Percentiles rank a stretch among this genome's conserved stretches.
Evolutionary conservation across 345 rosid species (phyloP).

Genomic region (Eutrema heterophyllum): DNA sequence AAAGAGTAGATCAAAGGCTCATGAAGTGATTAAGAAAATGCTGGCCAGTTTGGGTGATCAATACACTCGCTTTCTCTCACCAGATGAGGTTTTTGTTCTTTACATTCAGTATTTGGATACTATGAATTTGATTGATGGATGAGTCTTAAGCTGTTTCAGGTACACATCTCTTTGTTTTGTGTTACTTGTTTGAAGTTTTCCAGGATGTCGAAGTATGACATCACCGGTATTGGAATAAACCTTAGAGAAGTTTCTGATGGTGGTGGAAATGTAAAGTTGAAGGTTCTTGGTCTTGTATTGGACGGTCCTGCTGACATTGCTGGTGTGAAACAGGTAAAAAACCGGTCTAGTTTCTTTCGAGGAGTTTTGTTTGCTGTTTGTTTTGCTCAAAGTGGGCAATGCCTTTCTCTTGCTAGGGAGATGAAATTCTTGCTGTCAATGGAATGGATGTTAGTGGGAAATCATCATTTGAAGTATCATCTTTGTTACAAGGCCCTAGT

Average conservation of each 20-base stretch:
- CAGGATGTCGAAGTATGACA: conserved; percentile 94
- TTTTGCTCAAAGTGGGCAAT: background rate
- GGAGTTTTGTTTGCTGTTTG: background rate
- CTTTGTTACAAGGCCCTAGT: conserved; percentile 89
- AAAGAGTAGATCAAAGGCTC: conserved; percentile 75
- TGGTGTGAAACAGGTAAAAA: conserved; percentile 78
- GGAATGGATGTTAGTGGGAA: conserved; percentile 79
- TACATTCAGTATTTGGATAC: background rate
- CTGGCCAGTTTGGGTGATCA: conserved; percentile 79
- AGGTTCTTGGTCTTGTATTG: conserved; percentile 72
- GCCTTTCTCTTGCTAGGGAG: conserved; percentile 50
- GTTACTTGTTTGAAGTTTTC: conserved; percentile 61
- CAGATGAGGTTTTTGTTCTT: conserved; percentile 56
- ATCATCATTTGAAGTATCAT: conserved; percentile 90
- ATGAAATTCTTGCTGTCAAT: conserved; percentile 77
- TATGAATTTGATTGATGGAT: conserved; percentile 8
- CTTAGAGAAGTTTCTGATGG: conserved; percentile 81
- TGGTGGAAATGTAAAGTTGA: conserved; percentile 60
- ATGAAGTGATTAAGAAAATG: conserved; percentile 73
- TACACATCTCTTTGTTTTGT: conserved; percentile 31
- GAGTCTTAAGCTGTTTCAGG: background rate
- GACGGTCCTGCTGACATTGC: conserved; percentile 89
- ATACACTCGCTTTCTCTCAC: conserved; percentile 84
- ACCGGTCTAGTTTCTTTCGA: background rate
- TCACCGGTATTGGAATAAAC: conserved; percentile 89